Percentiles rank a stretch among this genome's conserved stretches.
phyloP scores from a whole-genome alignment of 2,329 filamentous ascomycete species.

The Ascochyta pisi region DNA sequence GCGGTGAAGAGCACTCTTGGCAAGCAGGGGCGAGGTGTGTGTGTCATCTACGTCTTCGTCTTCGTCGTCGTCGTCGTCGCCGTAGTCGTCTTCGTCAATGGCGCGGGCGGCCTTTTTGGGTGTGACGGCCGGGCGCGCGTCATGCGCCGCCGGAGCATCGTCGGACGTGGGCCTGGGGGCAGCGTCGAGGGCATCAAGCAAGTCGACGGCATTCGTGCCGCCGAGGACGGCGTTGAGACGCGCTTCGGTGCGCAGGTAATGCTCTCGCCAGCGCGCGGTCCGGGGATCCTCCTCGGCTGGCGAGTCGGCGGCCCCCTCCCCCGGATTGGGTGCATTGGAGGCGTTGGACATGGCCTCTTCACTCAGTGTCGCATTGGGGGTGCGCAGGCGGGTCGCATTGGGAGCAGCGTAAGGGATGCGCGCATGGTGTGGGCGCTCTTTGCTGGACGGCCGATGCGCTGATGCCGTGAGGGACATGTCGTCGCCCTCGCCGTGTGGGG shows the following conservation, averaged over 20 bases:
- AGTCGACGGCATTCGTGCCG: conserved; percentile 41
- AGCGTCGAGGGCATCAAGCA: conserved; percentile 34
- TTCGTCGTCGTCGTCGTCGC: conserved; percentile 71
- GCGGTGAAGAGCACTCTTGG: conserved; percentile 60
- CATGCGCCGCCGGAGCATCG: conserved; percentile 46
- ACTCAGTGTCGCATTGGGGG: conserved; percentile 52
- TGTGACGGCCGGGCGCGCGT: conserved; percentile 57
- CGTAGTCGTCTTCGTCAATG: conserved; percentile 86
- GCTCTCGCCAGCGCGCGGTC: conserved; percentile 70
- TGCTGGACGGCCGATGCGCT: conserved; percentile 50
- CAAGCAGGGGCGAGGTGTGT: conserved; percentile 57
- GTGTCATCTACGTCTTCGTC: conserved; percentile 54
- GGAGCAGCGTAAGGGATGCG: conserved; percentile 44
- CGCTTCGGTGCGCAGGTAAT: conserved; percentile 79
- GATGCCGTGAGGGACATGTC: conserved; percentile 48
- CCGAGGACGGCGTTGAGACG: conserved; percentile 79
- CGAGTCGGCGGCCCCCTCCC: conserved; percentile 49
- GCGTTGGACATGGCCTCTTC: conserved; percentile 52
- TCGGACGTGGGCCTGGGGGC: conserved; percentile 33
- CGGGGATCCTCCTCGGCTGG: conserved; percentile 56
- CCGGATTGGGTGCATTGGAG: conserved; percentile 46
- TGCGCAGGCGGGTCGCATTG: conserved; percentile 50
- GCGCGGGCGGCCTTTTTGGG: conserved; percentile 77
- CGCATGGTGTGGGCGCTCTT: conserved; percentile 53
- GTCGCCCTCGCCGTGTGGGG: conserved; percentile 44